These are phyloP conservation scores for Microascus cirrosus DNA, from an alignment of 2,329 filamentous ascomycete genomes.

Conservation along the genomic window DNA sequence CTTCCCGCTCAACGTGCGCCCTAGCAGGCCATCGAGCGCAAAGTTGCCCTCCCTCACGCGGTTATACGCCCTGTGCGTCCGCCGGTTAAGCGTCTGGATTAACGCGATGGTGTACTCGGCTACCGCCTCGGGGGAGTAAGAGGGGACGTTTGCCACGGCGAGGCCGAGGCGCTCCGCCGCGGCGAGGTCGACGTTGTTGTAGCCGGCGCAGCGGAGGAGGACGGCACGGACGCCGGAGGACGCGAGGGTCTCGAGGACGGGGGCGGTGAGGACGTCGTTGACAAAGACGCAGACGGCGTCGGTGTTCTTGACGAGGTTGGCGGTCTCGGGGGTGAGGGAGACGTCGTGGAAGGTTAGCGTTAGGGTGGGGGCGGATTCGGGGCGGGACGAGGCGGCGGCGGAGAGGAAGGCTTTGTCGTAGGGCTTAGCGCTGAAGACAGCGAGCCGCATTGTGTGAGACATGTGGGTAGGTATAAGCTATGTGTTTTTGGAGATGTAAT, in stretches of 20 bases:
- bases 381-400: constrained; percentile 23
- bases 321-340: constrained; percentile 43
- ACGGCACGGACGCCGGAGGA: constrained; percentile 41
- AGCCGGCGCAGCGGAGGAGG: constrained; percentile 57
- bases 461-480: neutral
- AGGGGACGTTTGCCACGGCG: constrained; percentile 54
- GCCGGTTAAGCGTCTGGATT: constrained; percentile 55
- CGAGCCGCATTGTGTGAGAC: constrained; percentile 38
- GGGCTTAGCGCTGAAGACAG: constrained; percentile 53
- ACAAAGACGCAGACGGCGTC: constrained; percentile 58
- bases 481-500: neutral
- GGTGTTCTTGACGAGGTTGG: constrained; percentile 36
- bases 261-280: constrained; percentile 45
- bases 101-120: constrained; percentile 60
- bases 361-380: constrained; percentile 22
- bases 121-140: constrained; percentile 59
- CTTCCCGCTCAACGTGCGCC: constrained; percentile 49
- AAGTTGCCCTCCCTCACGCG: constrained; percentile 61
- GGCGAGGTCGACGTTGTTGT: constrained; percentile 54
- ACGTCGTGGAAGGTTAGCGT: constrained; percentile 48
- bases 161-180: constrained; percentile 42
- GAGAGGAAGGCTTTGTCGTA: constrained; percentile 49
- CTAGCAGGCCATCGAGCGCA: constrained; percentile 51
- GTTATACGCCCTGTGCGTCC: constrained; percentile 57
- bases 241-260: constrained; percentile 39